Evolutionary conservation across 1,284 basidiomycete species (phyloP), one percentile per base, ranked within the genome.

Genomic region (Lignosus rhinocerotis): DNA sequence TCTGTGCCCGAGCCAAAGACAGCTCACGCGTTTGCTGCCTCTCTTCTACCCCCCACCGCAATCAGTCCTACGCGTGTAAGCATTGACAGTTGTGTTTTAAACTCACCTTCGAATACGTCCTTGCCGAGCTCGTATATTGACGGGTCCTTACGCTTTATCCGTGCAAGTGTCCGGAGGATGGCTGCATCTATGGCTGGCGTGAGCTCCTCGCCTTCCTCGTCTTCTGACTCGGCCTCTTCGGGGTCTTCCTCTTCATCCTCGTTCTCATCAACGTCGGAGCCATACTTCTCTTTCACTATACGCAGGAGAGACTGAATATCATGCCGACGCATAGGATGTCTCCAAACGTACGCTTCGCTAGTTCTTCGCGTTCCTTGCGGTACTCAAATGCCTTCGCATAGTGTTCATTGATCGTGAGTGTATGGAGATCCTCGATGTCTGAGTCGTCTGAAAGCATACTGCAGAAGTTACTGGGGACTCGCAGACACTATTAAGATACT

Each of bases 131-230:
- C 83, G 66, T 96, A 96, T 44, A 96, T 92, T 1, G 80, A 83
- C 0, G 93, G 93, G 71, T 98, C 94, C 66, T 86, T 91, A 56
- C 83, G 81, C 69, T 87, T 86, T 60, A 99, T 98, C 66, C 89
- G 84, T 1, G 90, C 91, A 8, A 99, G 80, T 0, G 96, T 99
- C 50, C 94, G 83, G 43, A 99, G 80, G 67, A 99, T 97, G 17
- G 97, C 97, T 45, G 90, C 97, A 71, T 99, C 96, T 47, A 98
- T 84, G 0, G 92, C 89, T 2, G 96, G 94, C 0, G 95, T 99
- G 55, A 99, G 84, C 73, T 98, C 93, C 65, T 94, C 94, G 12
- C 96, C 97, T 60, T 97, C 92, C 70, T 96, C 94, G 70, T 99
- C 96, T 70, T 98, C 96, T 1, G 86, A 87, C 69, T 93, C 92